These are phyloP conservation scores for Pythium apleroticum DNA, from an alignment of 352 stramenopile genomes.

Conservation along the genomic window DNA sequence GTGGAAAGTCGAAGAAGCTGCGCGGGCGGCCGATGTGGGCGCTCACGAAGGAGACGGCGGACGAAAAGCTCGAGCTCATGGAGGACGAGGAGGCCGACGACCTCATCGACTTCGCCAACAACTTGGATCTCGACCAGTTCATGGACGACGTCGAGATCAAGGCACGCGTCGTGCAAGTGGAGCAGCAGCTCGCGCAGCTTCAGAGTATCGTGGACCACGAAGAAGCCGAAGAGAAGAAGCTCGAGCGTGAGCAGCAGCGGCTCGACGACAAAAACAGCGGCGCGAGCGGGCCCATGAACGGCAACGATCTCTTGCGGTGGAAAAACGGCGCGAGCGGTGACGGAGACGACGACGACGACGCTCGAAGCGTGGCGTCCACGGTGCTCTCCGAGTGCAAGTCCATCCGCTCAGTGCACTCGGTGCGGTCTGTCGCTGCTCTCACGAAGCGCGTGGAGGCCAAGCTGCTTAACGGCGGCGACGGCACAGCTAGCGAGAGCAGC, in stretches of 20 bases:
- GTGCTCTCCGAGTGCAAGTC: slow-evolving; percentile 88
- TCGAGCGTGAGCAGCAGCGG: slow-evolving; percentile 73
- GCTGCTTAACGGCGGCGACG: slow-evolving; percentile 23
- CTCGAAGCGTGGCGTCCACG: slow-evolving; percentile 60
- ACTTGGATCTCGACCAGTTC: slow-evolving; percentile 94
- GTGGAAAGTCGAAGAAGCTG: slow-evolving; percentile 28
- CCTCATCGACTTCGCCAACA: slow-evolving; percentile 92
- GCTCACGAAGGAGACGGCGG: slow-evolving; percentile 82
- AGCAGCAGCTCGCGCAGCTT: slow-evolving; percentile 89
- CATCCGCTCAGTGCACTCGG: slow-evolving; percentile 83
- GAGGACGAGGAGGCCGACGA: slow-evolving; percentile 88
- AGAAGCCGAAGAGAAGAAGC: slow-evolving; percentile 79
- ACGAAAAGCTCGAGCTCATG: slow-evolving; percentile 71
- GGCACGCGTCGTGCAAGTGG: slow-evolving; percentile 77
- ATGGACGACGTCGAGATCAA: slow-evolving; percentile 91
- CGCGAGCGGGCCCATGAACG: slow-evolving; percentile 36
- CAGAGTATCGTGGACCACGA: slow-evolving; percentile 82
- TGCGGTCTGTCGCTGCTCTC: slow-evolving; percentile 73
- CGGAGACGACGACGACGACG: slow-evolving; percentile 62
- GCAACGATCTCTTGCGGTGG: slow-evolving; percentile 53
- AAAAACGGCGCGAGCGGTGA: slow-evolving; percentile 15
- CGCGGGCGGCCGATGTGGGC: slow-evolving; percentile 87
- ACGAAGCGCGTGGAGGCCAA: slow-evolving; percentile 76
- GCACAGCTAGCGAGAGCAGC: not conserved
- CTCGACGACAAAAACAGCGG: slow-evolving; percentile 55